These are phyloP conservation scores for Andrographis paniculata DNA, from an alignment of 305 asterid genomes.

Conservation along the genomic window DNA sequence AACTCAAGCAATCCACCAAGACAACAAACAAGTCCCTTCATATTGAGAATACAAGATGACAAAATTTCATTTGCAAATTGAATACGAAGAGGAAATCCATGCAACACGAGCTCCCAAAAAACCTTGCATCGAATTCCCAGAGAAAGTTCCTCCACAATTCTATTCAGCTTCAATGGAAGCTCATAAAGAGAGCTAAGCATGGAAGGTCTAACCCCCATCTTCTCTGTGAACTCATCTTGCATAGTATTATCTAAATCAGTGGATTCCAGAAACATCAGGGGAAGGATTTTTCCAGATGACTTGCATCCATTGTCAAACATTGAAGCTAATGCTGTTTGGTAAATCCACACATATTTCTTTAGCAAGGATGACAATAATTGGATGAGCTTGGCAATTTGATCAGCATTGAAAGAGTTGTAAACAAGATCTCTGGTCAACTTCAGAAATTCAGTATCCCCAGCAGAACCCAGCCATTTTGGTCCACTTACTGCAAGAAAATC, in stretches of 20 bases:
- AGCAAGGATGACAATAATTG: conserved; percentile 64
- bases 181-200: conserved; percentile 52
- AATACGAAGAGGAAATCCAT: conserved; percentile 76
- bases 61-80: conserved; percentile 51
- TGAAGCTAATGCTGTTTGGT: conserved; percentile 63
- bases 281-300: conserved; percentile 39
- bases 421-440: conserved; percentile 41
- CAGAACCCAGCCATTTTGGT: conserved; percentile 32
- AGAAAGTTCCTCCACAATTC: conserved; percentile 49
- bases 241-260: conserved; percentile 49
- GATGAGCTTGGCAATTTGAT: conserved; percentile 42
- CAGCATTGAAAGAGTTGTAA: conserved; percentile 34
- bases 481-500: conserved; percentile 25
- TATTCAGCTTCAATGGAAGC: conserved; percentile 43
- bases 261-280: conserved; percentile 57
- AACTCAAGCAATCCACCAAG: conserved; percentile 60
- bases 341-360: conserved; percentile 50
- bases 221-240: conserved; percentile 54
- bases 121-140: conserved; percentile 52
- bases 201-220: conserved; percentile 43
- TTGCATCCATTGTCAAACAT: conserved; percentile 35
- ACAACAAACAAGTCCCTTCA: conserved; percentile 46
- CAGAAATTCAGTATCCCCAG: conserved; percentile 54
- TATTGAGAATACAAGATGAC: conserved; percentile 73
- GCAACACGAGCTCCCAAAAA: conserved; percentile 70